Evolutionary conservation across 805 yeast species (phyloP), one percentile per base, ranked within the genome.

Genomic region (Saturnispora sanitii): DNA sequence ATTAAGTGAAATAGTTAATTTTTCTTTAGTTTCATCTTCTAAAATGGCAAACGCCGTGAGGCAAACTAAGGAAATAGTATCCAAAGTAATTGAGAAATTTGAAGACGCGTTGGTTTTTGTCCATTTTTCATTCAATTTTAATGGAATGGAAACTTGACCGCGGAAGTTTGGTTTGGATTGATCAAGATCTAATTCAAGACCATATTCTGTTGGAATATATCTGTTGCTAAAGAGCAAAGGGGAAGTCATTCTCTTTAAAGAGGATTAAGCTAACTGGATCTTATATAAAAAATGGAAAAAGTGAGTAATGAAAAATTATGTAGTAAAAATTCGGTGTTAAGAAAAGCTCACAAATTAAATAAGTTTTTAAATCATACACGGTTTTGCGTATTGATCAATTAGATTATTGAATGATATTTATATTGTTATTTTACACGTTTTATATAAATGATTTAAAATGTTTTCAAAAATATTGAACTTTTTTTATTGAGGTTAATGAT

Each of bases 101-200:
- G 33, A 35, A 9, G 37, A 37, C 12, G 31, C 42, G 2, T 34
- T 28, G 12, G 25, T 27, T 25, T 35, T 40, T 5, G 42, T 17
- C 30, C 20, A 51, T 17, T 46, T 46, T 6, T 41, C 29, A 40
- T 66, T 68, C 16, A 45, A 35, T 1, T 66, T 49, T 11, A 46
- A 26, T 3, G 62, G 57, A 20, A 70, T 56, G n/a, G 49, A 38
- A 4, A 65, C 54, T 15, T 50, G 46, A 22, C 75, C 76, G 4
- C 53, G 45, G 47, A 67, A 72, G 49, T 71, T 72, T 23, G 75
- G 71, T 52, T 67, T 71, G 6, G 51, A 23, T 29, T 67, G 68
- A 44, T 55, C 53, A 29, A 72, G 47, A 18, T 48, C 52, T 13
- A 71, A 41, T 3, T 49, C 42, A 28, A 71, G 54, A 15, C 55